Base-by-base conservation (phyloP, 345 rosid species). In the Stellera chamaejasme region DNA sequence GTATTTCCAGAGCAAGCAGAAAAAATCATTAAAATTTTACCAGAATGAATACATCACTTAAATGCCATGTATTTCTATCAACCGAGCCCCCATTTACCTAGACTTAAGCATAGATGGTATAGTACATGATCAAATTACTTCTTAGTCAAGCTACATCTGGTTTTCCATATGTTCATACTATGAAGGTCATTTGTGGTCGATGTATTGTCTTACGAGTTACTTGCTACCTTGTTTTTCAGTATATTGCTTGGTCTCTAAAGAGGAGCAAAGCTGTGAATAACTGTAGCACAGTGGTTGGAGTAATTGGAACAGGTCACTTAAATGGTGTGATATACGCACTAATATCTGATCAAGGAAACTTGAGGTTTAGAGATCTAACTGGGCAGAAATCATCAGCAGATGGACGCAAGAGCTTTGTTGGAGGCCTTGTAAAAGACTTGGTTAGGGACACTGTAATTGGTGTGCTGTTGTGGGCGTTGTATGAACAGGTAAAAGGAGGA, bases 231-330 rank as follows among this genome's bases (percentile, higher is more conserved):
- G 27, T 19, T 62, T 55, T 71, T 10, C 72, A 92, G 98, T 92
- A 84, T 72, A 73, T 86, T 13, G 91, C 95, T 2, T 88, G 98
- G 98, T 86, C 95, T 13, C 71, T 86, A 60, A 86, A 88, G 74
- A 76, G 98, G 62, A 86, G 96, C 80, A 88, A 88, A 69, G 93
- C 95, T 0, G 95, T 88, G 76, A 82, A 84, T 57, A 80, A 75
- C 27, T 70, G 87, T 47, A 82, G 75, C 75, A 78, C 66, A 27
- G 95, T 92, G 65, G 95, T 82, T 58, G 95, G 93, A 27, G 84
- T 84, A 63, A 82, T 81, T 0, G 98, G 98, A 36, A 86, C 74
- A 60, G 90, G 96, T 43, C 98, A 88, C 62, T 77, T 88, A 90
- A 92, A 84, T 6, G 93, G 96, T 9, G 88, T 92, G 52, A 75